Evolutionary conservation across 2,329 filamentous ascomycete genomes (phyloP).

Genomic region (Colletotrichum sp.): DNA sequence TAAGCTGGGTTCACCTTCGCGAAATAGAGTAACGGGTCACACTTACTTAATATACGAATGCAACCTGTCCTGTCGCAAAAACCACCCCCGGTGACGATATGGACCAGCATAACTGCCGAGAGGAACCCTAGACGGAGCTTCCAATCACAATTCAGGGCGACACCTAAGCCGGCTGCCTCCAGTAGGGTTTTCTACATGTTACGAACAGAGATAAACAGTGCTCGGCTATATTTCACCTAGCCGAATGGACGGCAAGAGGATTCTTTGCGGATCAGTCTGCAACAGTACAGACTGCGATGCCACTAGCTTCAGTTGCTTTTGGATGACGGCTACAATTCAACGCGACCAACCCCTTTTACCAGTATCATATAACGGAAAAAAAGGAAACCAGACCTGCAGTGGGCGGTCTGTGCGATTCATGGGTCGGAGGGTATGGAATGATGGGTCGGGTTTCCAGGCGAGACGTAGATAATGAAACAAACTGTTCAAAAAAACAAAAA

Average conservation of each 20-base stretch:
- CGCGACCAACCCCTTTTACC: background rate
- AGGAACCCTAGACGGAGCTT: background rate
- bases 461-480: background rate
- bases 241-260: background rate
- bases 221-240: background rate
- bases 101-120: background rate
- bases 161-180: background rate
- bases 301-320: background rate
- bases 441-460: background rate
- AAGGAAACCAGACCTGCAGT: background rate
- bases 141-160: background rate
- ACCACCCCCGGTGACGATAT: background rate
- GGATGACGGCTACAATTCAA: background rate
- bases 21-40: slow-evolving; percentile 13
- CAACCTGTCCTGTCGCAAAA: background rate
- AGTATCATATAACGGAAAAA: background rate
- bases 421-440: background rate
- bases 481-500: background rate
- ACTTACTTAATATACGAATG: slow-evolving; percentile 12
- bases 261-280: background rate
- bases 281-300: background rate
- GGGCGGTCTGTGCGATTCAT: background rate
- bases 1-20: background rate
- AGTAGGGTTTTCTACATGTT: background rate
- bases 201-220: background rate